phyloP scores from a whole-genome alignment of 106 monocot genomes.

The Hemerocallis citrina region DNA sequence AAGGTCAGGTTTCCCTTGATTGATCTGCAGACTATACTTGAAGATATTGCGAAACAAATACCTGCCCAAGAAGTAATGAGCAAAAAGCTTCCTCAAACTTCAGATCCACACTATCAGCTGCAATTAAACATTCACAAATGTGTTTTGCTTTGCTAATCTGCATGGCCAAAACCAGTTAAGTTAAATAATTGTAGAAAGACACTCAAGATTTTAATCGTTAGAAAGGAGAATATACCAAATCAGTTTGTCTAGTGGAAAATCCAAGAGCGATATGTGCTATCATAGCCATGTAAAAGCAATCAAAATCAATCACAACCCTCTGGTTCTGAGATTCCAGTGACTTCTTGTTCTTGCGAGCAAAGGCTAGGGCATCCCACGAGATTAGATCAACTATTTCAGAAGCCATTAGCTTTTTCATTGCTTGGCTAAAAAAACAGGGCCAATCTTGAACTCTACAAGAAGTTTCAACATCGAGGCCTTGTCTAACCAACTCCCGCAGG shows the following conservation, averaged over 20 bases:
- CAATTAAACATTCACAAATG: slow-evolving; percentile 77
- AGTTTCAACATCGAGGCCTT: slow-evolving; percentile 86
- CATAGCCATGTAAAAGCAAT: slow-evolving; percentile 78
- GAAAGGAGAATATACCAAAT: slow-evolving; percentile 51
- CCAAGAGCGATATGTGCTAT: slow-evolving; percentile 86
- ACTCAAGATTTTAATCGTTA: background rate
- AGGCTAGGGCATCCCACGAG: slow-evolving; percentile 72
- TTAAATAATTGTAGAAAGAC: background rate
- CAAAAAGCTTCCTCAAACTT: slow-evolving; percentile 88
- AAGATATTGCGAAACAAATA: slow-evolving; percentile 14
- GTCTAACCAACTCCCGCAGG: slow-evolving; percentile 78
- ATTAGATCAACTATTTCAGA: slow-evolving; percentile 82
- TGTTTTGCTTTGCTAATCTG: slow-evolving; percentile 74
- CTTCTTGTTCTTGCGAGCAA: slow-evolving; percentile 78
- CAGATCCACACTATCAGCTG: slow-evolving; percentile 67
- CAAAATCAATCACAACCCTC: slow-evolving; percentile 67
- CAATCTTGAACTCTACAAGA: slow-evolving; percentile 93
- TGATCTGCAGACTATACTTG: background rate
- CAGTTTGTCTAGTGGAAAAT: slow-evolving; percentile 69
- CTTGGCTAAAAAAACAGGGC: slow-evolving; percentile 67
- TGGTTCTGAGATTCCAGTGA: slow-evolving; percentile 84
- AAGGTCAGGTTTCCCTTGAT: slow-evolving; percentile 9
- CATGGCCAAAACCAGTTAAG: background rate
- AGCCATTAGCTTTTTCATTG: slow-evolving; percentile 65
- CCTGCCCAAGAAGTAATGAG: slow-evolving; percentile 86